Evolutionary conservation across 345 rosid genomes (phyloP), one percentile per base, ranked within the genome.

Genomic region (Rubroshorea leprosula): DNA sequence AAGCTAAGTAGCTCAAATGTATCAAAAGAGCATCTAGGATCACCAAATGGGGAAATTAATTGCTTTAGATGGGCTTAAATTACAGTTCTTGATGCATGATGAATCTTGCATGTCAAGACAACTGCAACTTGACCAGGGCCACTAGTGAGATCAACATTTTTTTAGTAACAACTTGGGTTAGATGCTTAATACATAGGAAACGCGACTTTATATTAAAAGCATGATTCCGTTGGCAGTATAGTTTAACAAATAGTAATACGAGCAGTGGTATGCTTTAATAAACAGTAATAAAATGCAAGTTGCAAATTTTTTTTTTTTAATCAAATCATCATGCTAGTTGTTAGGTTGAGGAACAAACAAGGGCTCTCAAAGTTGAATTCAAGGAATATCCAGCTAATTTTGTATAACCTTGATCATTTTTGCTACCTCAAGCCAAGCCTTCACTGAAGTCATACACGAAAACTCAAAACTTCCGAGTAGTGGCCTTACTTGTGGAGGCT

Each of bases 111-210:
- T 46, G 35, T 64, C 49, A 63, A n/a, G 21, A 66, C 46, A 38
- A 56, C 52, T 29, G 58, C 72, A 57, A 70, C 69, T 62, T 49
- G 25, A n/a, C n/a, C n/a, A n/a, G n/a, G n/a, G n/a, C n/a, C n/a
- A n/a, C n/a, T n/a, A n/a, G n/a, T n/a, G n/a, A n/a, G n/a, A n/a
- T n/a, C n/a, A n/a, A n/a, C n/a, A n/a, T n/a, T n/a, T n/a, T n/a
- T n/a, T n/a, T n/a, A n/a, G n/a, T n/a, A n/a, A n/a, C n/a, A n/a
- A n/a, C n/a, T n/a, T n/a, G n/a, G n/a, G n/a, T n/a, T n/a, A n/a
- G n/a, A n/a, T n/a, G n/a, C n/a, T n/a, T n/a, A 17, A 39, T 52
- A 18, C 43, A 57, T 50, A 24, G 51, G 39, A 49, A 62, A 60
- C 8, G 29, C 62, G 61, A 65, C 61, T 44, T 35, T n/a, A n/a